Conservation (phyloP, 129 eudicot species). For the Escallonia herrerae region DNA sequence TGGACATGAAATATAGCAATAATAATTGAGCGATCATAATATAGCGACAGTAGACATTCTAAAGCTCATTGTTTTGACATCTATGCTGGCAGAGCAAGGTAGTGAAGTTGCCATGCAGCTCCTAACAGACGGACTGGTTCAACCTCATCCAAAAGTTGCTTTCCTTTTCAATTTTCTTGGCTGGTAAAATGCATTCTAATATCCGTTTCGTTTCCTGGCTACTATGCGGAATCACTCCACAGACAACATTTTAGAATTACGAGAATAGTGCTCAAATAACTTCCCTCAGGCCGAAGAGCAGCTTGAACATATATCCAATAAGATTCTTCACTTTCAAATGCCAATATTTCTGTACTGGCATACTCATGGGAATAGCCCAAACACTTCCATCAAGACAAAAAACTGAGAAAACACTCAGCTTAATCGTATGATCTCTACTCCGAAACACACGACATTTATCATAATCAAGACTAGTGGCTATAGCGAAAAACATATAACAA, state of each 20-base stretch:
- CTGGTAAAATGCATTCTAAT: background rate
- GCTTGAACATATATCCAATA: slow-evolving; percentile 79
- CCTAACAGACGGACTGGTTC: slow-evolving; percentile 99
- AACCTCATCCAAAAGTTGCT: slow-evolving; percentile 13
- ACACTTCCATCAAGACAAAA: too few species aligned
- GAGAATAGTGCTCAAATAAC: slow-evolving; percentile 90
- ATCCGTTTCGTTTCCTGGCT: background rate
- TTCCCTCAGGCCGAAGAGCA: slow-evolving; percentile 97
- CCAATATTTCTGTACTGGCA: too few species aligned
- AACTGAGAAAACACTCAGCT: too few species aligned
- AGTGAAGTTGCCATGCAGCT: slow-evolving; percentile 78
- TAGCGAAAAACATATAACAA: too few species aligned
- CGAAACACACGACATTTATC: too few species aligned
- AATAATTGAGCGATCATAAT: too few species aligned
- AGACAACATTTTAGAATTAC: slow-evolving; percentile 80
- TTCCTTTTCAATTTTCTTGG: background rate
- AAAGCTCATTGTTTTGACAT: background rate
- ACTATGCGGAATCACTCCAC: slow-evolving; percentile 14
- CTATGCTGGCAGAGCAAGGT: slow-evolving; percentile 53
- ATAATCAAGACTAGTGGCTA: too few species aligned
- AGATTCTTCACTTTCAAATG: slow-evolving; percentile 30
- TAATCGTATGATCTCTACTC: too few species aligned
- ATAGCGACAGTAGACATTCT: too few species aligned
- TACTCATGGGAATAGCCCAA: too few species aligned
- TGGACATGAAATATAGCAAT: too few species aligned